Percentiles rank a stretch among this genome's conserved stretches.
Conservation (phyloP, 2,329 filamentous ascomycete species). For the Teratosphaeria viscida region DNA sequence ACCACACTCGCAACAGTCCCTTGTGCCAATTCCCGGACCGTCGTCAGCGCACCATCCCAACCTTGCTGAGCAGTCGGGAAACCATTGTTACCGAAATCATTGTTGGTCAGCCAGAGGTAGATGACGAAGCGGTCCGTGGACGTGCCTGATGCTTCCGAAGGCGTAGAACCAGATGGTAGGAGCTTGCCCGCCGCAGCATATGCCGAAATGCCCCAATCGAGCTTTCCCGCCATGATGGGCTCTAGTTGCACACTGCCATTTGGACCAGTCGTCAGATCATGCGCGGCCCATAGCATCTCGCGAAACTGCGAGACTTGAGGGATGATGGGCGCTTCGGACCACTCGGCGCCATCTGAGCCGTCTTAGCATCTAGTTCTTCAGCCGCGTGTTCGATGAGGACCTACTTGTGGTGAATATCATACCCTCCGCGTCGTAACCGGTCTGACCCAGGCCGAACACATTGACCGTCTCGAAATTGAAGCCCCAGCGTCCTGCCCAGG, state of each 20-base stretch:
- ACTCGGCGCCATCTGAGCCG: constrained; percentile 33
- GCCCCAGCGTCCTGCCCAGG: constrained; percentile 15
- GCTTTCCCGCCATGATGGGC: constrained; percentile 32
- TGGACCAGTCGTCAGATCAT: neutral
- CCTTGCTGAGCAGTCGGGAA: constrained; percentile 35
- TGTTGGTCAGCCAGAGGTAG: constrained; percentile 36
- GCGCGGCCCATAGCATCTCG: constrained; percentile 11
- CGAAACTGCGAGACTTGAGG: constrained; percentile 5
- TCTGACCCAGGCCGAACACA: constrained; percentile 26
- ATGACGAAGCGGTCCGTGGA: constrained; percentile 29
- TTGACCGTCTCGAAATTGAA: constrained; percentile 40
- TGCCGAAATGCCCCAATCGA: constrained; percentile 33
- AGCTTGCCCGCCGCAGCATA: constrained; percentile 37
- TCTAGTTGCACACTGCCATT: constrained; percentile 20
- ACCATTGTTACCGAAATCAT: constrained; percentile 30
- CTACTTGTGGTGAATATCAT: neutral
- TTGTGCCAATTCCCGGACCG: constrained; percentile 34
- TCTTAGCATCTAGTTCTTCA: neutral
- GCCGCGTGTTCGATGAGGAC: neutral
- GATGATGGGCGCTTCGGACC: constrained; percentile 27
- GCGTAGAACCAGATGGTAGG: constrained; percentile 28
- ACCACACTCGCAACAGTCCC: constrained; percentile 32
- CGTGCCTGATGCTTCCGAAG: constrained; percentile 27
- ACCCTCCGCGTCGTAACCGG: neutral
- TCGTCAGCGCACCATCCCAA: constrained; percentile 35